Evolutionary conservation across 148 eudicot genomes (phyloP).

Genomic region (Selenicereus undatus): DNA sequence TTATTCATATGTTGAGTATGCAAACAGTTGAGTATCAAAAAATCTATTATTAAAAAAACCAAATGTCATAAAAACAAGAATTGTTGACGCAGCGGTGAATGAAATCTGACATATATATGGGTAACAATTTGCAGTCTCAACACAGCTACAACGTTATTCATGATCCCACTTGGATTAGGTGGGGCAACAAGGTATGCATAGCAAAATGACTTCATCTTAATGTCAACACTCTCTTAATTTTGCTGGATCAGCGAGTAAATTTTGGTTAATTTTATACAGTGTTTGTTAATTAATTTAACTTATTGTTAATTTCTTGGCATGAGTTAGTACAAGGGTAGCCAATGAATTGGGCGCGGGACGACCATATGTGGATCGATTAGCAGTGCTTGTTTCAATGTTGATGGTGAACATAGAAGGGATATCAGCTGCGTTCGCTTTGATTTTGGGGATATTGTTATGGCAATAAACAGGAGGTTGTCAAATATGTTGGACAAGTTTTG

Average conservation of each 20-base stretch:
- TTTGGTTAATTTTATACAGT: no score
- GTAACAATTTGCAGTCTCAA: slow-evolving; percentile 12
- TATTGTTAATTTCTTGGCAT: background rate
- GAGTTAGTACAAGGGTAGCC: slow-evolving; percentile 52
- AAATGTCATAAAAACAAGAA: no score
- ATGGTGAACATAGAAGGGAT: slow-evolving; percentile 44
- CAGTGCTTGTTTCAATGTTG: slow-evolving; percentile 37
- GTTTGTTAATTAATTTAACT: no score
- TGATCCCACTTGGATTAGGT: slow-evolving; percentile 24
- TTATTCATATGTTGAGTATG: no score
- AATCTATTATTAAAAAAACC: no score
- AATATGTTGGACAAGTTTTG: slow-evolving; percentile 50
- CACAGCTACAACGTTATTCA: slow-evolving; percentile 17
- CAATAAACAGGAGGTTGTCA: slow-evolving; percentile 43
- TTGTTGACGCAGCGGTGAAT: no score
- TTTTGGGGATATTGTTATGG: slow-evolving; percentile 63
- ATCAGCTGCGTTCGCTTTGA: slow-evolving; percentile 23
- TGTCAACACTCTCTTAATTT: no score
- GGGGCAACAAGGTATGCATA: slow-evolving; percentile 24
- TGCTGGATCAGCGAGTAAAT: no score
- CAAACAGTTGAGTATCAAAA: no score
- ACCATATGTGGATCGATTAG: slow-evolving; percentile 49
- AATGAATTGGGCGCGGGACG: slow-evolving; percentile 66
- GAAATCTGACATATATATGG: no score
- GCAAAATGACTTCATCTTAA: no score